Base-by-base conservation (phyloP, 2,329 filamentous ascomycete species). In the Aureobasidium subglaciale region DNA sequence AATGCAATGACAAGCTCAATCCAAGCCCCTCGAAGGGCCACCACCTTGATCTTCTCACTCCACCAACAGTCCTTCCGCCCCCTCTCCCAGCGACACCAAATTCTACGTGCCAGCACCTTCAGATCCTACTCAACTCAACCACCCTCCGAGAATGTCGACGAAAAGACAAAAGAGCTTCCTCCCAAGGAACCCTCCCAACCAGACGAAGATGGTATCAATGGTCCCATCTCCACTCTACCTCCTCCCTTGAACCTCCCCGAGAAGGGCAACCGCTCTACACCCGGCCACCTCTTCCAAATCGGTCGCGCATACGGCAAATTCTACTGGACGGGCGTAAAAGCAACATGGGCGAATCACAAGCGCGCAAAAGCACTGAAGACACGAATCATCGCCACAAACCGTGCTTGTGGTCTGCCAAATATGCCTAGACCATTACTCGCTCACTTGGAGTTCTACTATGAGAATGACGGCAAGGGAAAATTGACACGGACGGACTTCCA, bases 301-400 rank as follows among this genome's bases (percentile, higher is more conserved):
- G 92, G 89, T 59, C 86, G 87, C 68, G 83, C 87, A 50, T 96
- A 95, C 71, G 63, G 87, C 9, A 71, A 71, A 32, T 97, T 97
- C 79, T 97, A 96, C 82, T 95, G 93, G 72, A 79, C 82, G 1
- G 92, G 91, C 16, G 72, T 96, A 29, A 84, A 84, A 66, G 83
- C 86, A 63, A 84, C 95, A 50, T 84, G 83, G 68, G 72, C 75
- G 58, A 96, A 95, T 61, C 75, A 77, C 61, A 71, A 74, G 56
- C 65, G 73, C 9, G 68, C 75, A 0, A 41, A 50, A 29, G 37
- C 38, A 1, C 32, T 60, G 15, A 37, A 54, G 10, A 24, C 56
- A 20, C 20, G n/a, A 4, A 57, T 52, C 34, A 29, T n/a, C 2
- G n/a, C 46, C 24, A 20, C 18, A 11, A 57, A 53, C 20, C 42